Evolutionary conservation across 768 basidiomycete species (phyloP), one percentile per base, ranked within the genome.

Genomic region (Boletales sp.): DNA sequence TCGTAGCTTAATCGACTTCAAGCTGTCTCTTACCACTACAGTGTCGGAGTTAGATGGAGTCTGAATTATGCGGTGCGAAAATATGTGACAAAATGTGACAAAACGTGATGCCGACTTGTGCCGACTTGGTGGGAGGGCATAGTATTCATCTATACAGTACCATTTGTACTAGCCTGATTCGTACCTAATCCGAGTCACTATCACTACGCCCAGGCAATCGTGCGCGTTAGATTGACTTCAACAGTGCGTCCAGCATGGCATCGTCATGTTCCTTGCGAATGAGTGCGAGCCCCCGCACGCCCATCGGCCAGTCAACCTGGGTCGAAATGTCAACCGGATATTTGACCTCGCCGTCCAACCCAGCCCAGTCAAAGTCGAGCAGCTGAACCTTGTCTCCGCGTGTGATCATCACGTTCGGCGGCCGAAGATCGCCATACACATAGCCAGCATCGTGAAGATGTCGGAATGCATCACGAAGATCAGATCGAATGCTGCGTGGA

Each of bases 391-490:
- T 41, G 4, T 27, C 21, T 30, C 55, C 47, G 10, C 39, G 45
- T 8, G 51, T 52, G 40, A 69, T 48, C 17, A 76, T 49, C 27
- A 75, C 52, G 47, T 75, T 75, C 3, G 54, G 63, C 8, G 1
- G 3, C 8, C 69, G 69, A 15, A 76, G 55, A 44, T 75, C 68
- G 5, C 74, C 74, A 51, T 65, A 68, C 3, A 76, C 72, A 24
- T 63, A 69, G 3, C 61, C 69, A 12, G 40, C 36, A 17, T n/a
- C 19, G 45, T 74, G 72, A 36, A 73, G 60, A 0, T 48, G 18
- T 15, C 32, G 9, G 9, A 71, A 13, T 5, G 54, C 58, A 0
- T 34, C 6, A 13, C 42, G 31, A 31, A 74, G 45, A 40, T 68
- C 56, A 6, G 52, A 8, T 48, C 35, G 43, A 63, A 59, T 10